phyloP scores from a whole-genome alignment of 352 stramenopile species.

The Phytophthora constricta region DNA sequence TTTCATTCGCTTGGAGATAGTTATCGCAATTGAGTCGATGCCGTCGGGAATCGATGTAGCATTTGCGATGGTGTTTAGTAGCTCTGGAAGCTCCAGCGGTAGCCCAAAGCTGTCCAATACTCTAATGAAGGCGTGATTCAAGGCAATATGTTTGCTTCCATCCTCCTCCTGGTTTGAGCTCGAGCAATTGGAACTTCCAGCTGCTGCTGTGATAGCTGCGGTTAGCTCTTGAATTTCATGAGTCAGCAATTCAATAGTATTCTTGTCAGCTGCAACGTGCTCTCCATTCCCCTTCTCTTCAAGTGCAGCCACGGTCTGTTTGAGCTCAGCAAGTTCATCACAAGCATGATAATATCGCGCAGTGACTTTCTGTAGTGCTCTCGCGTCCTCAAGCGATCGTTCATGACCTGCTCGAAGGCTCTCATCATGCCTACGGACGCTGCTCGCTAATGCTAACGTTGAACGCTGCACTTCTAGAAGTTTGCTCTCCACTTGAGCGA shows the following conservation, averaged over 20 bases:
- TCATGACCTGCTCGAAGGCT: slow-evolving; percentile 68
- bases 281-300: slow-evolving; percentile 78
- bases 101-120: slow-evolving; percentile 46
- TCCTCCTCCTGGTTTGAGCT: slow-evolving; percentile 9
- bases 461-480: slow-evolving; percentile 54
- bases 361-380: slow-evolving; percentile 56
- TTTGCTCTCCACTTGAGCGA: slow-evolving; percentile 40
- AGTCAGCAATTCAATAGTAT: slow-evolving; percentile 67
- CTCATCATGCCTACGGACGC: slow-evolving; percentile 79
- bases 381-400: slow-evolving; percentile 57
- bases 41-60: slow-evolving; percentile 26
- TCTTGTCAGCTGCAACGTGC: slow-evolving; percentile 68
- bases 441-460: slow-evolving; percentile 62
- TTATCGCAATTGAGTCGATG: slow-evolving; percentile 12
- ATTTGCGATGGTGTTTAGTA: slow-evolving; percentile 35
- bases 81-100: slow-evolving; percentile 27
- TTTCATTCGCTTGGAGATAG: slow-evolving; percentile 34
- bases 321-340: slow-evolving; percentile 78
- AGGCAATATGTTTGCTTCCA: slow-evolving; percentile 18
- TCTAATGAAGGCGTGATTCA: slow-evolving; percentile 44
- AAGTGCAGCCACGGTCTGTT: slow-evolving; percentile 64
- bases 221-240: slow-evolving; percentile 64
- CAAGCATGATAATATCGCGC: slow-evolving; percentile 72
- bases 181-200: neutral
- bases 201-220: slow-evolving; percentile 10